A percentile compares a stretch with the other conserved stretches of the same genome.
phyloP scores from a whole-genome alignment of 2,329 filamentous ascomycete genomes.

The Exophiala calicioides region DNA sequence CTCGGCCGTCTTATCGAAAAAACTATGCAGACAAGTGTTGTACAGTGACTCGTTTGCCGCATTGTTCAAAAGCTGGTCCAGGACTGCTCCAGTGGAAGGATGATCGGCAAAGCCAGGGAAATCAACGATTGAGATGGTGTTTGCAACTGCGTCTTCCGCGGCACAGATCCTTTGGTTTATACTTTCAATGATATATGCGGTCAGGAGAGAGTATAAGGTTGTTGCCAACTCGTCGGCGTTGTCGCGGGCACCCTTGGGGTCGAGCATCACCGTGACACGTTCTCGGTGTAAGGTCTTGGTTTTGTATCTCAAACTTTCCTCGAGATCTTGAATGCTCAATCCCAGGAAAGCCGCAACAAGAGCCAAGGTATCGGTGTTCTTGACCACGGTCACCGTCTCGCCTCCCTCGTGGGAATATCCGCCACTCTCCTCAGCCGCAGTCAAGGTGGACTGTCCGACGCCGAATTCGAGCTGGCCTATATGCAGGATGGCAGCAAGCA shows the following conservation, averaged over 20 bases:
- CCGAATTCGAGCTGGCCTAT: slow-evolving; percentile 96
- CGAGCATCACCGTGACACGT: slow-evolving; percentile 97
- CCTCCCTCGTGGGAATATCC: slow-evolving; percentile 95
- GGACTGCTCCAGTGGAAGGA: slow-evolving; percentile 74
- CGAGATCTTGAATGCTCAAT: slow-evolving; percentile 75
- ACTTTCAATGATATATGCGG: slow-evolving; percentile 89
- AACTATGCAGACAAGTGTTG: slow-evolving; percentile 89
- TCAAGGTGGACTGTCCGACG: slow-evolving; percentile 75
- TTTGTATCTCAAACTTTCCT: slow-evolving; percentile 89
- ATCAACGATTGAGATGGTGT: slow-evolving; percentile 92
- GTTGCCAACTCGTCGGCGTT: slow-evolving; percentile 94
- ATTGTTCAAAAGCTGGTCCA: slow-evolving; percentile 94
- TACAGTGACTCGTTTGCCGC: slow-evolving; percentile 89
- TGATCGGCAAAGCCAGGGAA: slow-evolving; percentile 93
- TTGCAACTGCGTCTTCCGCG: slow-evolving; percentile 80
- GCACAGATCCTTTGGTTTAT: slow-evolving; percentile 90
- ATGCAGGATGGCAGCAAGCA: slow-evolving; percentile 91
- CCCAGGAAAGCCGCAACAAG: slow-evolving; percentile 95
- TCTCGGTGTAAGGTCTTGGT: slow-evolving; percentile 96
- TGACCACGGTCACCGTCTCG: slow-evolving; percentile 80
- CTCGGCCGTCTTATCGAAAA: slow-evolving; percentile 93
- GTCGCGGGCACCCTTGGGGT: slow-evolving; percentile 81
- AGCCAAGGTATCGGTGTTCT: slow-evolving; percentile 85
- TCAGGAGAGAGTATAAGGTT: slow-evolving; percentile 88
- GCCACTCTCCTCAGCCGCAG: slow-evolving; percentile 83